phyloP scores from a whole-genome alignment of 2,329 filamentous ascomycete genomes.

The Venturia effusa region DNA sequence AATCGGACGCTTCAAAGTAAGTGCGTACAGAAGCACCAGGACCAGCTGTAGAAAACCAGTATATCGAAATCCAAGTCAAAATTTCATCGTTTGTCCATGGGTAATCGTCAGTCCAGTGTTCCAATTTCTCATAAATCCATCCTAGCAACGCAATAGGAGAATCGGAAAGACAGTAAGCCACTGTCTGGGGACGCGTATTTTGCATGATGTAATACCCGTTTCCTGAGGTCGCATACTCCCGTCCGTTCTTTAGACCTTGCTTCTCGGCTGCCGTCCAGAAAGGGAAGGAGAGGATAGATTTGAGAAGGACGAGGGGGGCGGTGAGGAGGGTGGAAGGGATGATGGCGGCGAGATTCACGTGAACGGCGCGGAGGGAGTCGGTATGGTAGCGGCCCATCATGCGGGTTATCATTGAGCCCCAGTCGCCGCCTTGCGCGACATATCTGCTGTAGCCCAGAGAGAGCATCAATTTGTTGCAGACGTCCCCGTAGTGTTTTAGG shows the following conservation, averaged over 20 bases:
- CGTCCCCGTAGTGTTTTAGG: slow-evolving; percentile 50
- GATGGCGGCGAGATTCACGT: slow-evolving; percentile 50
- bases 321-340: slow-evolving; percentile 40
- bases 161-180: slow-evolving; percentile 59
- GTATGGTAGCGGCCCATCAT: slow-evolving; percentile 50
- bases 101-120: slow-evolving; percentile 64
- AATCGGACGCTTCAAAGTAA: slow-evolving; percentile 57
- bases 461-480: slow-evolving; percentile 57
- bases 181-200: slow-evolving; percentile 58
- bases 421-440: slow-evolving; percentile 54
- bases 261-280: slow-evolving; percentile 33
- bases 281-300: neutral
- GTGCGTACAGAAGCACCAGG: slow-evolving; percentile 57
- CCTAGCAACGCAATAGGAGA: slow-evolving; percentile 59
- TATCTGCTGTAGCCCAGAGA: slow-evolving; percentile 55
- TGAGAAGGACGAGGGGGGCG: slow-evolving; percentile 29
- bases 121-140: slow-evolving; percentile 60
- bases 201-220: slow-evolving; percentile 50
- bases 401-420: slow-evolving; percentile 57
- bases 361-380: slow-evolving; percentile 44
- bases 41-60: slow-evolving; percentile 59
- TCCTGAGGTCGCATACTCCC: slow-evolving; percentile 49
- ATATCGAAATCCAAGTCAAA: slow-evolving; percentile 63
- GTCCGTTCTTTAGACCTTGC: slow-evolving; percentile 39
- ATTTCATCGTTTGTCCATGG: slow-evolving; percentile 68